These are phyloP conservation scores for Saccharomycopsis guyanensis DNA, from an alignment of 805 yeast genomes.

Conservation along the genomic window DNA sequence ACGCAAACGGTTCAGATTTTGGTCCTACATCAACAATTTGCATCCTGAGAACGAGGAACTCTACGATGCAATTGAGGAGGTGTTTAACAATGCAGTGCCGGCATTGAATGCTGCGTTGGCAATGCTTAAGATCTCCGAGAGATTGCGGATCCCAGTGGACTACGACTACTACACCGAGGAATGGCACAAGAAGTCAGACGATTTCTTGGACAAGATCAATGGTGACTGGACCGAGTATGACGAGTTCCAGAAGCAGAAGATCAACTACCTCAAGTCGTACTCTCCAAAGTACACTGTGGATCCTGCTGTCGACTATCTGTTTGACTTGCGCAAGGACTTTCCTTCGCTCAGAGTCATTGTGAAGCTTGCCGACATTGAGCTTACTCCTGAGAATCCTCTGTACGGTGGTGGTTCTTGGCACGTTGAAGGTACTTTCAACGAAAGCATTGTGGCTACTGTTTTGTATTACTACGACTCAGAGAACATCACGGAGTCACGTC, in stretches of 20 bases:
- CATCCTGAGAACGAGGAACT: slow-evolving; percentile 29
- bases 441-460: slow-evolving; percentile 35
- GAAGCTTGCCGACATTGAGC: slow-evolving; percentile 34
- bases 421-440: slow-evolving; percentile 35
- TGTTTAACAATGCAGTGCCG: slow-evolving; percentile 29
- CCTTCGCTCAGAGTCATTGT: slow-evolving; percentile 30
- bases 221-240: not conserved
- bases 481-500: slow-evolving; percentile 31
- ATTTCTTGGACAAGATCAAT: not conserved
- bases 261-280: not conserved
- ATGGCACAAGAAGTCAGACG: slow-evolving; percentile 8
- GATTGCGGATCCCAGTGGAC: not conserved
- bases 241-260: slow-evolving; percentile 3
- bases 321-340: slow-evolving; percentile 1
- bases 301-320: not conserved
- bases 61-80: slow-evolving; percentile 27
- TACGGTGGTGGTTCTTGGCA: slow-evolving; percentile 39
- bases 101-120: slow-evolving; percentile 26
- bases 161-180: slow-evolving; percentile 14
- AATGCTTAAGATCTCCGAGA: not conserved
- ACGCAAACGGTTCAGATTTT: slow-evolving; percentile 22
- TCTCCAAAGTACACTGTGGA: not conserved
- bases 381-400: slow-evolving; percentile 34
- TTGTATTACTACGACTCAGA: slow-evolving; percentile 35
- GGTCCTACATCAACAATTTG: slow-evolving; percentile 35